Base-by-base conservation (phyloP, 2,329 filamentous ascomycete genomes). In the Stenocarpella maydis region DNA sequence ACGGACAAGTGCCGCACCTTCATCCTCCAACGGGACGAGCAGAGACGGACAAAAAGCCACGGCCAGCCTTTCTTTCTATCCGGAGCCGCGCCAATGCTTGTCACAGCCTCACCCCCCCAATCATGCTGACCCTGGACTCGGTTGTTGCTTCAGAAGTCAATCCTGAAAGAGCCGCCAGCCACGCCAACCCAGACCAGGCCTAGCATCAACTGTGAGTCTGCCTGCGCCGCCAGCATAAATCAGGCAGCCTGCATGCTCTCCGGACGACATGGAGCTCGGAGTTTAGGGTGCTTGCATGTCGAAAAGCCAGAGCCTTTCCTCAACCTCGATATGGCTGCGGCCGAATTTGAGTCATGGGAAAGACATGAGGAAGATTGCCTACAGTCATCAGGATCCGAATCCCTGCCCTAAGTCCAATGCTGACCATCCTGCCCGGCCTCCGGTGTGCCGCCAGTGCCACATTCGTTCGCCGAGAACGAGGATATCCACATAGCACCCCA, bases 371-470 rank as follows among this genome's bases (percentile, higher is more conserved):
- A 6, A 37, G n/a, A 63, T 63, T 47, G 58, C 41, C n/a, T 37
- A 14, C 55, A 47, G 41, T 47, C 7, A 19, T 24, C 41, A 54
- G 63, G 63, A 65, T 65, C 21, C 34, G 21, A 6, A 65, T 65
- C 63, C 63, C 50, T 65, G 47, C 37, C 41, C 26, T 53, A 53
- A 6, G 49, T 10, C 37, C 47, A 53, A 49, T 65, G 63, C 53
- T 49, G 28, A 47, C 65, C 55, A 45, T 55, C 54, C 54, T 45
- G 39, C 37, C 37, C 14, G 28, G 4, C 31, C 15, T 19, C 24
- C 41, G 3, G 31, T 24, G 41, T 6, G n/a, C 9, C 8, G 12
- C 58, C n/a, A 47, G 41, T 49, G 12, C 43, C 58, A 63, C 41
- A 49, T 24, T 43, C 43, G 28, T 43, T 45, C 58, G 12, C 28